A percentile compares a stretch with the other conserved stretches of the same genome.
Evolutionary conservation across 129 eudicot genomes (phyloP).

Genomic region (Ambrosia trifida): DNA sequence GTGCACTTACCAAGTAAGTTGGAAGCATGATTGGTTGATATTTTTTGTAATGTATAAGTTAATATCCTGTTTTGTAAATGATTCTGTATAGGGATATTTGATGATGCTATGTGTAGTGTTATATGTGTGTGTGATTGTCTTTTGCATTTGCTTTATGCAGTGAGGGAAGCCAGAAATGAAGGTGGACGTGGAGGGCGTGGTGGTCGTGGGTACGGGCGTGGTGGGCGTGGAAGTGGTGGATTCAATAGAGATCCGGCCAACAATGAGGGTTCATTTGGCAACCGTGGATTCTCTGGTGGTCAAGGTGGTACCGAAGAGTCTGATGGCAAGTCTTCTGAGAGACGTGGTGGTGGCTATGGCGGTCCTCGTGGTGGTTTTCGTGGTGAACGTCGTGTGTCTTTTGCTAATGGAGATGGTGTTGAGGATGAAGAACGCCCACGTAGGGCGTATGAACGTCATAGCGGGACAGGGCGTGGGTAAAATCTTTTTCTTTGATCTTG

Average conservation of each 20-base stretch:
- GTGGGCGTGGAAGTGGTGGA: constrained; percentile 75
- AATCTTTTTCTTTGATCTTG: background rate
- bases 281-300: constrained; percentile 55
- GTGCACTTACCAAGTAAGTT: constrained; percentile 3
- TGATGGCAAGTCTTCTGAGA: constrained; percentile 60
- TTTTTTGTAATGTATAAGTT: background rate
- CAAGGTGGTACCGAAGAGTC: constrained; percentile 53
- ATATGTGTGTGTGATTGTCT: background rate
- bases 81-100: background rate
- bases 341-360: constrained; percentile 68
- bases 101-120: background rate
- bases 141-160: constrained; percentile 36
- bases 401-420: constrained; percentile 52
- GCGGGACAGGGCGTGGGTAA: constrained; percentile 98
- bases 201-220: constrained; percentile 70
- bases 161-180: constrained; percentile 76
- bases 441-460: constrained; percentile 74
- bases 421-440: constrained; percentile 79
- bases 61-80: background rate
- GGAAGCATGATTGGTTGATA: background rate
- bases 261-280: constrained; percentile 36
- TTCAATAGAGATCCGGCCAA: constrained; percentile 52
- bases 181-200: constrained; percentile 78
- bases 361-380: constrained; percentile 65
- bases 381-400: constrained; percentile 77